Percentiles rank a stretch among this genome's conserved stretches.
phyloP scores from a whole-genome alignment of 2,329 filamentous ascomycete species.

The Paecilomyces formosus region DNA sequence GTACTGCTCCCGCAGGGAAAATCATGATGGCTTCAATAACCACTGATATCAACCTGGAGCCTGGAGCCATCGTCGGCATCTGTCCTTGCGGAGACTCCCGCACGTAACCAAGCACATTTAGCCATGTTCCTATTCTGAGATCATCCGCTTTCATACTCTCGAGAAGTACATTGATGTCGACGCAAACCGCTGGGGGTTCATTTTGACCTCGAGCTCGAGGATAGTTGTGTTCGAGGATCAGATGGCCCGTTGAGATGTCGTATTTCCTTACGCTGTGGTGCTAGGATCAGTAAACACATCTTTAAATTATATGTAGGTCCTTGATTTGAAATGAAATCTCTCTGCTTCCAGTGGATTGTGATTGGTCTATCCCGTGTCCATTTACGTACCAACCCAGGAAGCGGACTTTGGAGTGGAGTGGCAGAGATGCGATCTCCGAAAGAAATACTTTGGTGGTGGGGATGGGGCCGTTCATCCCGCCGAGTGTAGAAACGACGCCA shows the following conservation, averaged over 20 bases:
- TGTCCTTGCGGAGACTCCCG: conserved; percentile 18
- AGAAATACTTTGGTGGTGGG: conserved; percentile 61
- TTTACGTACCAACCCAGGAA: conserved; percentile 79
- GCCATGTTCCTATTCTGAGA: conserved; percentile 69
- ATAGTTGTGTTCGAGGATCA: conserved; percentile 63
- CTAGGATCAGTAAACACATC: background rate
- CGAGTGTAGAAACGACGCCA: background rate
- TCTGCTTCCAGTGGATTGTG: background rate
- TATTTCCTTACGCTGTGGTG: conserved; percentile 52
- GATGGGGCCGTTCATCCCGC: conserved; percentile 46
- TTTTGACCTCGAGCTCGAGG: conserved; percentile 29
- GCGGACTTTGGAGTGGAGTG: conserved; percentile 69
- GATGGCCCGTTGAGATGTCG: conserved; percentile 47
- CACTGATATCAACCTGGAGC: conserved; percentile 14
- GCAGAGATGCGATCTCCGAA: conserved; percentile 47
- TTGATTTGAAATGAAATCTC: background rate
- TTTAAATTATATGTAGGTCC: background rate
- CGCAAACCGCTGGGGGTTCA: conserved; percentile 45
- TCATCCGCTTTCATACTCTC: conserved; percentile 56
- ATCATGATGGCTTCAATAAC: conserved; percentile 67
- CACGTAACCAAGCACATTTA: conserved; percentile 82
- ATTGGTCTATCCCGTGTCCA: background rate
- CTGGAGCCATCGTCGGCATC: conserved; percentile 13
- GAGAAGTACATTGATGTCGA: conserved; percentile 67
- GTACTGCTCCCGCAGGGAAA: conserved; percentile 68